Base-by-base conservation (phyloP, 495 filamentous ascomycete species). In the Tuber umbilicatum region DNA sequence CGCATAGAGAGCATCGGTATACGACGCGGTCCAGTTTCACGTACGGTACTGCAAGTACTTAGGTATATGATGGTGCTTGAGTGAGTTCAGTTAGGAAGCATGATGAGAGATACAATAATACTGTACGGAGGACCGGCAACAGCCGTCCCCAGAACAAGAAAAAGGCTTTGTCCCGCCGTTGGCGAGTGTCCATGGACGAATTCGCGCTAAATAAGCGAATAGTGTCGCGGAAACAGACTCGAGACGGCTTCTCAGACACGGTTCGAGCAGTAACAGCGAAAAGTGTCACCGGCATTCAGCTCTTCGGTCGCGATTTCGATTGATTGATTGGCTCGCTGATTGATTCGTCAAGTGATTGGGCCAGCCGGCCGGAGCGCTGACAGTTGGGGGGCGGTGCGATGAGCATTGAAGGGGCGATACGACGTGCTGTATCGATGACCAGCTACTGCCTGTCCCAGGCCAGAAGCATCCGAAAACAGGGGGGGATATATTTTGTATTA, bases 231-330 rank as follows among this genome's bases (percentile, higher is more conserved):
- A 79, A 78, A 74, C 60, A 35, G 69, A 78, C 72, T 50, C 77
- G 76, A 79, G 76, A 79, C 77, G 77, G 69, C 72, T 43, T 69
- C 76, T 74, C 75, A 78, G 76, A 79, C 76, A 70, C 69, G 75
- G 43, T 67, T 75, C 70, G 70, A 67, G 75, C 55, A 55, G 10
- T 23, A 31, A 31, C 55, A n/a, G 2, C 47, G 55, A 64, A 31
- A 64, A 14, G 55, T 27, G 17, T 64, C 55, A 64, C 55, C 17
- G 2, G 55, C 55, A 31, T n/a, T 31, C 55, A 64, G 5, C 55
- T 31, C 27, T 64, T 31, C 55, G 10, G 12, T 64, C 55, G 12
- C 17, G 55, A 14, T 64, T 64, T 5, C 4, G 55, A 64, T 31
- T 17, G 55, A 64, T 9, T 31, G 55, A 64, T 31, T 64, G 55